Percentiles rank a stretch among this genome's conserved stretches.
Conservation (phyloP, 768 basidiomycete species). For the Tricholoma flavovirens region DNA sequence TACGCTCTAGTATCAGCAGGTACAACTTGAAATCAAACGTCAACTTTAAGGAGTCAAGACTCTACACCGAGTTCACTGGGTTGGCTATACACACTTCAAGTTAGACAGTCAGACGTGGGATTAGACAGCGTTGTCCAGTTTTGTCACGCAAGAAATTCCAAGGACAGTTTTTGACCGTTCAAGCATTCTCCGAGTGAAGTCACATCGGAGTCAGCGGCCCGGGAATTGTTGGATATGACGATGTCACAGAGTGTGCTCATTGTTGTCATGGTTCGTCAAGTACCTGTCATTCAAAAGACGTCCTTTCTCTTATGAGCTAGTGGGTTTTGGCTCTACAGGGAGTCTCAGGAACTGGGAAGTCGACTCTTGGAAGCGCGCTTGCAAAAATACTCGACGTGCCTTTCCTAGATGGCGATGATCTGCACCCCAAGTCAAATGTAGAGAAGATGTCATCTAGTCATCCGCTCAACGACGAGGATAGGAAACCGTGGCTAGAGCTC, state of each 20-base stretch:
- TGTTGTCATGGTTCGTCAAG: slow-evolving; percentile 44
- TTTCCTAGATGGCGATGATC: slow-evolving; percentile 84
- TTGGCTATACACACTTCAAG: too few relatives aligned
- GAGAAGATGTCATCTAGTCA: slow-evolving; percentile 80
- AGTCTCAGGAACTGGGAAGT: slow-evolving; percentile 69
- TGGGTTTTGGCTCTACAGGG: slow-evolving; percentile 37
- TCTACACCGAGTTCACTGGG: too few relatives aligned
- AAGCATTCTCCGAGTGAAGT: too few relatives aligned
- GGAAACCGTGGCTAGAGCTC: slow-evolving; percentile 77
- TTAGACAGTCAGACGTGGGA: not conserved
- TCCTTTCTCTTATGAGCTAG: not conserved
- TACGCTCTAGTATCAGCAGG: not conserved
- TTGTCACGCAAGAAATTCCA: not conserved
- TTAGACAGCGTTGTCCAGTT: not conserved
- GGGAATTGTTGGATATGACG: not conserved
- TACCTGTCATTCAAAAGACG: not conserved
- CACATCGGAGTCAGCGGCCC: too few relatives aligned
- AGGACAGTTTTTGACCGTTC: not conserved
- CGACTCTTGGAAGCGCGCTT: slow-evolving; percentile 62
- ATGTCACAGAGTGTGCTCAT: slow-evolving; percentile 25
- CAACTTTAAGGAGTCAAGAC: too few relatives aligned
- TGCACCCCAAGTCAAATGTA: slow-evolving; percentile 78
- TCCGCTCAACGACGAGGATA: slow-evolving; percentile 77
- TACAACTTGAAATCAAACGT: too few relatives aligned
- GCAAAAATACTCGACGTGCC: slow-evolving; percentile 56